phyloP scores from a whole-genome alignment of 495 filamentous ascomycete species.

The Entonaema liquescens region DNA sequence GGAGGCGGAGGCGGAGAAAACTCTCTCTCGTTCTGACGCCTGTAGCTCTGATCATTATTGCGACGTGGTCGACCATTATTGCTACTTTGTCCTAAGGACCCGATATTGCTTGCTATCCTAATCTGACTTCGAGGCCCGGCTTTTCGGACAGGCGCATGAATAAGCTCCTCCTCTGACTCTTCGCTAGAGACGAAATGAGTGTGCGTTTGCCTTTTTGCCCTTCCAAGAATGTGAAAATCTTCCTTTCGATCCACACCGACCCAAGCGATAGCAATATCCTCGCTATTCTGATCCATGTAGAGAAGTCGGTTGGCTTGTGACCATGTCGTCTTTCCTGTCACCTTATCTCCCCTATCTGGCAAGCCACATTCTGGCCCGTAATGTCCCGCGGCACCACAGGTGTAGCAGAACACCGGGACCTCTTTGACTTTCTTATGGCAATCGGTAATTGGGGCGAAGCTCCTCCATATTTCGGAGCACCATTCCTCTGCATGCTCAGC shows the following conservation, averaged over 20 bases:
- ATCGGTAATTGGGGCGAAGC: slow-evolving; percentile 37
- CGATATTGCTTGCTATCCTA: slow-evolving; percentile 44
- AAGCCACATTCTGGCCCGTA: slow-evolving; percentile 50
- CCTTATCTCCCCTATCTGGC: slow-evolving; percentile 28
- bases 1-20: slow-evolving; percentile 15
- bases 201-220: slow-evolving; percentile 50
- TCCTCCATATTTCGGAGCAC: slow-evolving; percentile 53
- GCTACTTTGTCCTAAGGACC: slow-evolving; percentile 16
- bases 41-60: slow-evolving; percentile 11
- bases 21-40: slow-evolving; percentile 20
- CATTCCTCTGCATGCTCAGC: slow-evolving; percentile 44
- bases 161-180: slow-evolving; percentile 54
- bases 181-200: slow-evolving; percentile 53
- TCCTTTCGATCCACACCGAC: slow-evolving; percentile 11
- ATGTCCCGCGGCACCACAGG: slow-evolving; percentile 51
- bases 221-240: slow-evolving; percentile 49
- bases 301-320: slow-evolving; percentile 44
- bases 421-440: slow-evolving; percentile 47
- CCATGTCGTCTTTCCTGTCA: slow-evolving; percentile 44
- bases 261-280: slow-evolving; percentile 44
- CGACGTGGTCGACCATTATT: slow-evolving; percentile 2
- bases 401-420: slow-evolving; percentile 53
- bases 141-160: slow-evolving; percentile 48
- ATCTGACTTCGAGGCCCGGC: slow-evolving; percentile 40
- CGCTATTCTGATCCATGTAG: slow-evolving; percentile 49